Conservation (phyloP, 2,329 filamentous ascomycete genomes). For the Coniochaeta sp. region DNA sequence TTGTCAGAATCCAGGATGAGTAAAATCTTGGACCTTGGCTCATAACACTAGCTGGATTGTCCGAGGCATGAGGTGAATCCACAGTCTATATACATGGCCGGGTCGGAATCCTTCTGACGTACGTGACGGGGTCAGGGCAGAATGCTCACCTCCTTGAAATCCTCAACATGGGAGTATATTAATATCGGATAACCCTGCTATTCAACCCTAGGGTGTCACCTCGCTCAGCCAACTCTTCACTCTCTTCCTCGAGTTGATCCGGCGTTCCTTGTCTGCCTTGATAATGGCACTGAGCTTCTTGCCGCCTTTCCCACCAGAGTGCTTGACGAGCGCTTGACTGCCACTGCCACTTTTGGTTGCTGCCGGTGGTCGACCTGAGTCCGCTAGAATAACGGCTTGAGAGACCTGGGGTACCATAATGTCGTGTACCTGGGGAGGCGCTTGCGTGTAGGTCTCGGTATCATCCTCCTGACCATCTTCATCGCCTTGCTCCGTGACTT, state of each 20-base stretch:
- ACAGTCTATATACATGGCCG: too few species aligned
- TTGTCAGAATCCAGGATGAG: conserved; percentile 13
- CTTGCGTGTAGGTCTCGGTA: neutral
- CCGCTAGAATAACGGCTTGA: neutral
- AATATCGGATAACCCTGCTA: too few species aligned
- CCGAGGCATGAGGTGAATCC: too few species aligned
- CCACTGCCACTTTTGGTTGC: neutral
- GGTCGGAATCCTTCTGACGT: too few species aligned
- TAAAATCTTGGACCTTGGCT: too few species aligned
- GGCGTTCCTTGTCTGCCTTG: conserved; percentile 4
- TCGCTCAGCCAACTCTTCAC: conserved; percentile 4
- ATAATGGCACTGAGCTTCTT: conserved; percentile 6
- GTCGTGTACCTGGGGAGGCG: neutral
- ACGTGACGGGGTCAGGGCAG: too few species aligned
- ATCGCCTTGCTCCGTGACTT: neutral
- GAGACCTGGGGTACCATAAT: neutral
- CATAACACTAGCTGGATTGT: too few species aligned
- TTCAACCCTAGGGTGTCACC: neutral
- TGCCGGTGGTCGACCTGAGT: neutral
- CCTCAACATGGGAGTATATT: too few species aligned
- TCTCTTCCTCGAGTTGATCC: conserved; percentile 3
- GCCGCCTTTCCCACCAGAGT: neutral
- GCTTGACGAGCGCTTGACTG: neutral
- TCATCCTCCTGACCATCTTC: neutral
- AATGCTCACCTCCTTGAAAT: too few species aligned